Percentiles rank a stretch among this genome's conserved stretches.
These are phyloP conservation scores for Rhizoclosmatium globosum DNA, from an alignment of 192 early-diverging fungal species.

Conservation along the genomic window DNA sequence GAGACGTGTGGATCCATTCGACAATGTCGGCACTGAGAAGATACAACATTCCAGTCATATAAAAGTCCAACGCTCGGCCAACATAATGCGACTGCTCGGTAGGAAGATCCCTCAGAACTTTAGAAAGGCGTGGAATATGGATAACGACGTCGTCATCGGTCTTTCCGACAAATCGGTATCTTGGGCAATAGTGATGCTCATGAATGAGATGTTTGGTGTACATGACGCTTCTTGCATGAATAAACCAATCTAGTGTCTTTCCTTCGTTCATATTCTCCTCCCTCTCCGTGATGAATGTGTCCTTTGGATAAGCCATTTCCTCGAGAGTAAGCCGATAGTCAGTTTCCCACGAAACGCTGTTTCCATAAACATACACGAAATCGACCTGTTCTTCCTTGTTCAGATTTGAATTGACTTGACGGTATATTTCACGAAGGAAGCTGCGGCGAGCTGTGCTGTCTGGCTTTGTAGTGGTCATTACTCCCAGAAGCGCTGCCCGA, in stretches of 20 bases:
- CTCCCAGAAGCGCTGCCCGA: too few species aligned
- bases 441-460: too few species aligned
- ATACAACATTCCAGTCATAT: conserved; percentile 1
- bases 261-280: conserved; percentile 1
- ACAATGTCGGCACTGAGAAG: conserved; percentile 4
- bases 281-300: not conserved
- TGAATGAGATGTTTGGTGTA: not conserved
- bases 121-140: conserved; percentile 11
- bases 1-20: not conserved
- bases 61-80: not conserved
- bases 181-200: not conserved
- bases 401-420: too few species aligned
- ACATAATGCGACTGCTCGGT: not conserved
- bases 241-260: conserved; percentile 22
- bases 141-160: conserved; percentile 17
- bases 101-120: not conserved
- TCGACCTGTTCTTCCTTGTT: too few species aligned
- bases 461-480: too few species aligned
- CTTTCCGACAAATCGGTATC: conserved; percentile 15
- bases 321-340: too few species aligned
- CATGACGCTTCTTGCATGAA: not conserved
- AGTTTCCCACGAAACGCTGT: too few species aligned
- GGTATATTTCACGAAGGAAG: too few species aligned
- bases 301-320: not conserved
- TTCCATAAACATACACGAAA: too few species aligned